Evolutionary conservation across 306 rosid genomes (phyloP), one percentile per base, ranked within the genome.

Genomic region (Malus fusca): DNA sequence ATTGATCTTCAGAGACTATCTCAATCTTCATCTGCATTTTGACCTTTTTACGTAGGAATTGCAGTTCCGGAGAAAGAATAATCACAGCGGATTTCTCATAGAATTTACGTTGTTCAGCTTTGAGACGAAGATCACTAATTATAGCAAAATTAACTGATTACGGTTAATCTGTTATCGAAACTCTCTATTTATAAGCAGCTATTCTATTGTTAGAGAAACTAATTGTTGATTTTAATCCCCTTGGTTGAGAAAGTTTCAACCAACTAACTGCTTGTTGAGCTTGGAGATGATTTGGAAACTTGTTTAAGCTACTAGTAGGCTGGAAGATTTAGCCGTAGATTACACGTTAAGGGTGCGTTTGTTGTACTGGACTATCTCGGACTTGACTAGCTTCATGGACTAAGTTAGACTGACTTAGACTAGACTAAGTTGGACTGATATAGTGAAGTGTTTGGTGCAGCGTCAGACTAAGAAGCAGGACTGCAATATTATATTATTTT

Each of bases 1-100:
- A n/a, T n/a, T 31, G 23, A 46, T 71, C 68, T 65, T 25, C 56
- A 18, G 73, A 72, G 23, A 78, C 53, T 17, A 52, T 64, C 30
- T 53, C 72, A 51, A 78, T 63, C 73, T 72, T 26, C 58, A 78
- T n/a, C 44, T 18, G 10, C 68, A 64, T 64, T 18, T 31, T 64
- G 8, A 64, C 15, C 19, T 31, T 9, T n/a, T 8, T 5, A 9
- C 9, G 68, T 64, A 8, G 4, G n/a, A 64, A 18, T 30, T 31
- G 43, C 68, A 64, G 68, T 13, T 17, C 2, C 12, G 1, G 8
- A 17, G 42, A 31, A 64, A 64, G 4, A 64, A 18, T n/a, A 61
- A 26, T 61, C 35, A 56, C 26, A n/a, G 23, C 8, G 62, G n/a
- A 56, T 21, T 56, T 56, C 25, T 21, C 14, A 11, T 11, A 26